Base-by-base conservation (phyloP, 352 stramenopile species). In the Phytophthora crassamura region DNA sequence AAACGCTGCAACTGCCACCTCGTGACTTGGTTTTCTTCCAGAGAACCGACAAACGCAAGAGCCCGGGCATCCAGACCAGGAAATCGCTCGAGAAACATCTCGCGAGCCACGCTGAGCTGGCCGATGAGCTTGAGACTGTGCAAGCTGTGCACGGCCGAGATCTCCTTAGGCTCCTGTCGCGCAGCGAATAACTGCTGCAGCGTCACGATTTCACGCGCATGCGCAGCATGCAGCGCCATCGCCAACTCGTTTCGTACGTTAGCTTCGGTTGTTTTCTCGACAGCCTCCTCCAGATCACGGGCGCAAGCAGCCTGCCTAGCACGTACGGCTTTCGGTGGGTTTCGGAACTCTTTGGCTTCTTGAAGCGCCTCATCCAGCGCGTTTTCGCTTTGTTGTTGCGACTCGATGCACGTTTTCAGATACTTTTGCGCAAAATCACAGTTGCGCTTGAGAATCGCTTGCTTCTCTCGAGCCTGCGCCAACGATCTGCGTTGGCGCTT, bases 1-100 rank as follows among this genome's bases (percentile, higher is more conserved):
- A 95, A 93, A 11, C 61, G 68, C n/a, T 84, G 58, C 2, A 95
- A 71, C 40, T 93, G 84, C 70, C 79, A 90, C 25, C 46, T 76
- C 10, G 81, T 88, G 46, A 93, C 72, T 46, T 67, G 54, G 2
- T 67, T 69, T 22, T 80, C 72, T 3, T 77, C 73, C 0, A 95
- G 30, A 20, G 80, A 63, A 2, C 59, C 62, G 0, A 82, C 75
- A 57, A 95, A 93, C 14, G 73, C 56, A 38, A 84, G 53, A 1
- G 86, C 84, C 22, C 85, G 83, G 4, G 78, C 72, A 38, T 91
- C 82, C 12, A 91, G 60, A 0, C 79, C 77, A 38, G 86, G 83
- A 60, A 95, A 95, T 20, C 69, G 72, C 40, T 74, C 64, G 0
- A 95, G 63, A 65, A 90, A 93, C 15, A 89, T 56, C n/a, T 81